Evolutionary conservation across 495 filamentous ascomycete genomes (phyloP), one percentile per base, ranked within the genome.

Genomic region (Hypoxylon fragiforme): DNA sequence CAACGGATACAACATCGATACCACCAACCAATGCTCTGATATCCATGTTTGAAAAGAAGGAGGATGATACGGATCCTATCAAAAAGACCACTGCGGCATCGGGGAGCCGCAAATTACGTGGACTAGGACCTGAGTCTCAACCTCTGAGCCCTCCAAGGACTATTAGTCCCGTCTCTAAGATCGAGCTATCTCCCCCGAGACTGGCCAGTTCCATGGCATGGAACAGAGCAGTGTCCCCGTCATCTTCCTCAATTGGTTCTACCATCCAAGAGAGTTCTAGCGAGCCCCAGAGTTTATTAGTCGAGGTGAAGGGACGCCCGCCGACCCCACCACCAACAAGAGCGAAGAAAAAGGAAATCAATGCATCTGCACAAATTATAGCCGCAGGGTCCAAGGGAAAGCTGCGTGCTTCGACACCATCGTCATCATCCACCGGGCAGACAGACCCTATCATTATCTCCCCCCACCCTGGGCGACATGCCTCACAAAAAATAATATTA

Each of bases 21-120:
- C 63, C 70, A 44, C 73, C 81, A 2, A 85, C 84, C 0, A 81
- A 73, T 13, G 74, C 81, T 7, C 69, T 87, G 14, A 80, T 87
- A 40, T 73, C 77, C 12, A 70, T 87, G 54, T 89, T 86, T 56
- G 85, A 89, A 67, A 61, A 58, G 59, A 69, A 47, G 31, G 35
- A 36, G 46, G 62, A 64, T 28, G 55, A 67, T 46, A 56, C 54
- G 40, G 66, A 71, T 20, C 66, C 72, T 7, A 64, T 70, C n/a
- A 78, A 76, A 68, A 77, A 63, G 54, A 42, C 37, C 6, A 15
- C 28, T 19, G 37, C 40, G 16, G n/a, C 11, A 5, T 28, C 49
- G 8, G 34, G 50, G n/a, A 36, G 5, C 18, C 50, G 62, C 13
- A 71, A 69, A 44, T 45, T 64, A 9, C 50, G 50, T 2, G 34